Base-by-base conservation (phyloP, 2,329 filamentous ascomycete species). In the Penicillium frequentans region DNA sequence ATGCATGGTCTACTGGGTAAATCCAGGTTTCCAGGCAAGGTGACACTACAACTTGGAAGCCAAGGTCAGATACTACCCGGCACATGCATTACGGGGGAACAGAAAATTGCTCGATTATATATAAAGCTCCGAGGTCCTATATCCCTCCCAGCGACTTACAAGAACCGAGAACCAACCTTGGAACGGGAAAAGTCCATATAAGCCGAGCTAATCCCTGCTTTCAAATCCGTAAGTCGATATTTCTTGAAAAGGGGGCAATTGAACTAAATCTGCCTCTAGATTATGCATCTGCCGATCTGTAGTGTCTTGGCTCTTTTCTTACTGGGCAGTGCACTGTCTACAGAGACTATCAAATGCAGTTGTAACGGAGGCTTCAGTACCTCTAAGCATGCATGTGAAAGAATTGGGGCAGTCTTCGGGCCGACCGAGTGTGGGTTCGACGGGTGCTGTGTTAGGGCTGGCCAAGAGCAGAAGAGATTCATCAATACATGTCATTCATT, bases 401-500 rank as follows among this genome's bases (percentile, higher is more conserved):
- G 26, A 21, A 42, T 55, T 8, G 51, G 54, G 3, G 57, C 37
- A 7, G n/a, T 16, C 5, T 54, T 49, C 21, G 50, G 31, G 11
- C 27, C 50, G 9, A 47, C 47, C 10, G 24, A 26, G 1, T 59
- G 54, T 52, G 51, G 51, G 33, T 57, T 57, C n/a, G 16, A 43
- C 6, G 57, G 57, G 5, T 57, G 57, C 26, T 57, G 54, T 42
- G 51, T 59, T 27, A 24, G 2, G 33, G 24, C 24, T 27, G 48
- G 33, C 21, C 19, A 11, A 21, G 37, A 53, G 23, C 54, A 54
- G 19, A 44, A 39, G 9, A 29, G 23, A 5, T 60, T 60, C 24
- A 52, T 57, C 21, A 9, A 24, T 2, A 42, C 27, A 35, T 53
- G 52, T 29, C 52, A 37, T 45, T 19, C 21, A 29, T 46, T 55